A percentile compares a stretch with the other conserved stretches of the same genome.
Conservation (phyloP, 345 rosid genomes). For the Corchorus capsularis region DNA sequence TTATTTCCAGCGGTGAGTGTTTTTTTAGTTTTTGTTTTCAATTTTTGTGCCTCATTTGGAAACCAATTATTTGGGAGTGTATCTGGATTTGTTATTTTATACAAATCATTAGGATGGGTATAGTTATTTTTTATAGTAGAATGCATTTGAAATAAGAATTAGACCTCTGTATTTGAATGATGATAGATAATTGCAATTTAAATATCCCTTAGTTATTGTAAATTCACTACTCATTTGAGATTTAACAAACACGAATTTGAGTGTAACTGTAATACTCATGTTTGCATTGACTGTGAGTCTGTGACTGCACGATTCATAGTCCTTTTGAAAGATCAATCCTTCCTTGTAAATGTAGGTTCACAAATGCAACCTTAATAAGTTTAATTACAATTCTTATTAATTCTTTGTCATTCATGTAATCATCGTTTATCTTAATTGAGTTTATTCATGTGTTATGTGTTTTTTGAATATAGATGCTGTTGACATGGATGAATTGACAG, state of each 20-base stretch:
- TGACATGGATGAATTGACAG: slow-evolving; percentile 59
- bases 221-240: not conserved
- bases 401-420: not conserved
- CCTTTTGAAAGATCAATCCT: not conserved
- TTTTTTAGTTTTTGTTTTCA: not conserved
- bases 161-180: not conserved
- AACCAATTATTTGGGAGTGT: not conserved
- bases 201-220: not conserved
- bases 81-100: not conserved
- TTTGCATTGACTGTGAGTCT: not conserved
- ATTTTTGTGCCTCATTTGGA: slow-evolving; percentile 2
- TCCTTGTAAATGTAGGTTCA: not conserved
- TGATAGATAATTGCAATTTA: not conserved
- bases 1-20: slow-evolving; percentile 66
- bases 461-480: slow-evolving; percentile 51
- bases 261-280: not conserved
- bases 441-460: slow-evolving; percentile 15
- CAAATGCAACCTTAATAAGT: not conserved
- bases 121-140: not conserved
- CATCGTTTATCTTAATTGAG: not conserved
- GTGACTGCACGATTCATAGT: not conserved
- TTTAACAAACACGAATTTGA: not conserved
- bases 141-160: not conserved
- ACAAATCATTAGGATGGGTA: not conserved
- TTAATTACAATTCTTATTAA: not conserved